Evolutionary conservation across 805 yeast genomes (phyloP), one percentile per base, ranked within the genome.

Genomic region (Teunomyces lycoperdinae): DNA sequence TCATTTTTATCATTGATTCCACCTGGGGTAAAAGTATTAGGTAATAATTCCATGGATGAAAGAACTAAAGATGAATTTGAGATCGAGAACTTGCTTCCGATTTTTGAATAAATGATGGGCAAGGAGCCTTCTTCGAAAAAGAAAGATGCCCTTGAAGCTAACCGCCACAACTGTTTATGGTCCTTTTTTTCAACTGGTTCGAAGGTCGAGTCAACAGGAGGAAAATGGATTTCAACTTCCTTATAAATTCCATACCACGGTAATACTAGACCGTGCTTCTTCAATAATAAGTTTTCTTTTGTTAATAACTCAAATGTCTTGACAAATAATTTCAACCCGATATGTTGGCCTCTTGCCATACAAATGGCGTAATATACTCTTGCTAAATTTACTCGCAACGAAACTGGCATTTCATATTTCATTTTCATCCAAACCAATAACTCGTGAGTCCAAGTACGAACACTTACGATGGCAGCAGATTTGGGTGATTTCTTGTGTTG

Each of bases 361-460:
- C 88, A 76, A 24, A 94, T 72, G 13, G 86, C 80, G 58, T 82
- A 90, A 61, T 81, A 91, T 1, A 88, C 87, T 47, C 73, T 72
- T 0, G 89, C 82, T 36, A 92, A 72, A 1, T 79, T 69, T 17
- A 82, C 74, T 46, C 90, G 77, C 42, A 84, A 65, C 1, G 73
- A 54, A 9, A 89, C 56, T 0, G 99, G 97, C 70, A 92, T 76
- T 45, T 85, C 86, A 57, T 86, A 82, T 57, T 88, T 87, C 81
- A 86, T 84, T 56, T 79, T 79, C 46, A 89, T 63, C 79, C 96
- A 85, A 35, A 85, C 84, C 44, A 81, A 78, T 52, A 92, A 74
- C 62, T 90, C 97, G 46, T 85, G 83, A 0, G 97, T 85, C 96
- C 97, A 91, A 49, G 85, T 87, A 45, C 84, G 77, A 6, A 89